phyloP scores from a whole-genome alignment of 2,329 filamentous ascomycete genomes.

The Microascus cirrosus region DNA sequence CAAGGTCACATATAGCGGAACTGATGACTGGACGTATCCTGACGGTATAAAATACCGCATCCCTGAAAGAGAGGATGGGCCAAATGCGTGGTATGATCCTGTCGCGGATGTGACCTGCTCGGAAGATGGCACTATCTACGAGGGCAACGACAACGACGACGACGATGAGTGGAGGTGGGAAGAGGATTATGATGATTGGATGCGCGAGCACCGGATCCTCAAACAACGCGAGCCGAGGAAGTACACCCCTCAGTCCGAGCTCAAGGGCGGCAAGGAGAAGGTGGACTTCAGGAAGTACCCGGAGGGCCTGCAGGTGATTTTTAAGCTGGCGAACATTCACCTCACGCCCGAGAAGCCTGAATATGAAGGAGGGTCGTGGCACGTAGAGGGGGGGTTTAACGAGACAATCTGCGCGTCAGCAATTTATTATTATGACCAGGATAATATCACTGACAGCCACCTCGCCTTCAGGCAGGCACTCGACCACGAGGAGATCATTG shows the following conservation, averaged over 20 bases:
- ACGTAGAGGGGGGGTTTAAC: constrained; percentile 44
- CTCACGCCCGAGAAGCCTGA: constrained; percentile 45
- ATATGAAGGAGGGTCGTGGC: constrained; percentile 43
- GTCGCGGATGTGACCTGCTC: constrained; percentile 3
- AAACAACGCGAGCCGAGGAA: constrained; percentile 11
- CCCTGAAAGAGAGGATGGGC: not conserved
- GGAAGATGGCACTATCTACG: no score
- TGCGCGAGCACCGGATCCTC: constrained; percentile 5
- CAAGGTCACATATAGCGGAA: not conserved
- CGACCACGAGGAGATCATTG: constrained; percentile 16
- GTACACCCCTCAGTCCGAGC: constrained; percentile 12
- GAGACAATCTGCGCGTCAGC: constrained; percentile 54
- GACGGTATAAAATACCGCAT: constrained; percentile 1
- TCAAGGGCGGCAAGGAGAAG: constrained; percentile 9
- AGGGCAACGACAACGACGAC: no score
- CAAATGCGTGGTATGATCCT: not conserved
- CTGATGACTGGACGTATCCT: not conserved
- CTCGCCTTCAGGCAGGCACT: constrained; percentile 37
- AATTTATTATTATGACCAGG: constrained; percentile 48
- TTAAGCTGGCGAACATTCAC: constrained; percentile 51
- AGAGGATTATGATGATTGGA: constrained; percentile 9
- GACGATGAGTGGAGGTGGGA: constrained; percentile 8
- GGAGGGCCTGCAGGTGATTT: constrained; percentile 44
- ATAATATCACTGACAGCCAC: constrained; percentile 44
- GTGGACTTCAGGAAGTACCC: not conserved